Evolutionary conservation across 2,329 filamentous ascomycete genomes (phyloP), one percentile per base, ranked within the genome.

Genomic region (Ophiocordyceps camponoti-leonardi): DNA sequence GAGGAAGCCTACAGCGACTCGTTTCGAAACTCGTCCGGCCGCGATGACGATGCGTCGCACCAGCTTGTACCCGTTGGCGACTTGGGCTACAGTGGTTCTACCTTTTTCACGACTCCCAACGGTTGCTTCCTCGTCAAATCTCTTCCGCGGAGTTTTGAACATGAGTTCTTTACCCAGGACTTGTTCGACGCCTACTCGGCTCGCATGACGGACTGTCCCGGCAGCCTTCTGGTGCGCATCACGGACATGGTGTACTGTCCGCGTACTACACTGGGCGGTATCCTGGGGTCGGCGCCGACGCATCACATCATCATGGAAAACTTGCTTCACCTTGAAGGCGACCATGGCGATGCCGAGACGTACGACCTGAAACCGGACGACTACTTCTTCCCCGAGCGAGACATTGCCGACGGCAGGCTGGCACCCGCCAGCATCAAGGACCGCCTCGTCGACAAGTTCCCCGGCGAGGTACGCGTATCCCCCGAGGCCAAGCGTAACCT

Each of bases 231-330:
- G 1, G 75, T 84, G 6, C 76, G 80, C 44, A 86, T 86, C 53
- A 82, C 77, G 22, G 80, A 86, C 57, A 76, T 86, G 47, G 65
- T 85, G 0, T 70, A 75, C 44, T 69, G 71, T 0, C 67, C 71
- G 0, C 67, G 71, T 11, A 52, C 60, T 0, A 76, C 77, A 0
- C 54, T 86, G 1, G 82, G 81, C 1, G 69, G 72, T 1, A 52
- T 77, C 0, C 51, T 84, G 0, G 71, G 78, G 5, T 61, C 71
- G 1, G 75, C 79, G 0, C 81, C 83, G 0, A 76, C 75, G 1
- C 81, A 85, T 51, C 81, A 86, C 54, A 81, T 86, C 48, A 68
- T 86, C 53, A 86, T 86, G 83, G 82, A 86, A 58, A 86, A 86
- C 55, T 67, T 84, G 2, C 64, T 85, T 22, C 75, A 35, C 5